Evolutionary conservation across 2,329 filamentous ascomycete species (phyloP), one percentile per base, ranked within the genome.

Genomic region (Fusarium fujikuroi): DNA sequence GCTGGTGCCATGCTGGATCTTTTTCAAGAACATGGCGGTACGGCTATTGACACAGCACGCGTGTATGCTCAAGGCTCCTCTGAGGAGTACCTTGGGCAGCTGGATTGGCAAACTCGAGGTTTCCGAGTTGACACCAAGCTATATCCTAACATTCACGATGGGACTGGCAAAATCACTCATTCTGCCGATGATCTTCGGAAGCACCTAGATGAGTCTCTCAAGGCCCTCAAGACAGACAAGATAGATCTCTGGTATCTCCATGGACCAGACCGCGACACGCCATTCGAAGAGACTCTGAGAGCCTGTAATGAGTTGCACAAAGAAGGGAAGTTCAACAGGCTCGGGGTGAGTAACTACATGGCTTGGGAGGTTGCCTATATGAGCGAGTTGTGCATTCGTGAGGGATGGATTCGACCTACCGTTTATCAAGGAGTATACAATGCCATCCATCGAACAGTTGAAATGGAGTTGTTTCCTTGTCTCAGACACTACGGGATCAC

Each of bases 301-400:
- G 91, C 88, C 9, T 86, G 92, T 59, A 88, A 95, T 79, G 87
- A 92, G 77, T 80, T 95, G 50, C 90, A 94, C 83, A 90, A 91
- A 77, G 86, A 77, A 21, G 92, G 92, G 39, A 93, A 93, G 76
- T 95, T 95, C 76, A 88, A 92, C n/a, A 86, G 89, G 57, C 83
- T 95, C 7, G 93, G 92, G 4, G 80, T 95, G 52, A 90, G 87
- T 73, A 95, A 95, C 80, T 95, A 89, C 76, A 91, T 92, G 0
- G 89, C 92, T 2, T 95, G 92, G 82, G 93, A 95, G 78, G 91
- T 95, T 9, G 92, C 92, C 0, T 92, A 95, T 80, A 87, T 94
- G 12, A 90, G 90, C 54, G 89, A 91, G 73, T 88, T 91, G 43
- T 93, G 90, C 82, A 89, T 90, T 63, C 87, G 90, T 80, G 87